These are phyloP conservation scores for Microbotryum lychnidis-dioicae DNA, from an alignment of 1,284 basidiomycete species.

Conservation along the genomic window DNA sequence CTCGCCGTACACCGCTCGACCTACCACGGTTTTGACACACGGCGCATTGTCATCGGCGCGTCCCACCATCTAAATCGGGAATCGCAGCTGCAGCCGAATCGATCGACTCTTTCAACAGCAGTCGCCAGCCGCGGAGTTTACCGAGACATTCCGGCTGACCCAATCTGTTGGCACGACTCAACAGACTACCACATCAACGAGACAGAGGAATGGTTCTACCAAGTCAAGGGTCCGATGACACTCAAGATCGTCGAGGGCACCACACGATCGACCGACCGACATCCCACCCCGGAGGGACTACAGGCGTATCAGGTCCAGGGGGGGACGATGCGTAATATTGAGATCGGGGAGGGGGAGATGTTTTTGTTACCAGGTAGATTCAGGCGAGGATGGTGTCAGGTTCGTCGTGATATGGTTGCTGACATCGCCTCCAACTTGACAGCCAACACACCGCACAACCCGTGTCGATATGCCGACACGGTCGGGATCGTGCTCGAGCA, in stretches of 20 bases:
- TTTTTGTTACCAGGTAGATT: constrained; percentile 75
- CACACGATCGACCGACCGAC: not conserved
- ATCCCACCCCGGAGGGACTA: constrained; percentile 15
- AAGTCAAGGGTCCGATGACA: constrained; percentile 54
- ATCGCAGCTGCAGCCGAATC: not conserved
- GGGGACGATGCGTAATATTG: constrained; percentile 75
- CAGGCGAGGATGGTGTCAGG: not conserved
- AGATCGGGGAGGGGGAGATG: constrained; percentile 91
- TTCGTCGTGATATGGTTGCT: not conserved
- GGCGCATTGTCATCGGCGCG: not conserved
- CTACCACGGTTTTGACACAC: no score
- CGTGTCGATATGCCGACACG: constrained; percentile 80
- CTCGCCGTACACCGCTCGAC: not conserved
- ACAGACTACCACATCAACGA: constrained; percentile 84
- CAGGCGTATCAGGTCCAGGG: constrained; percentile 63
- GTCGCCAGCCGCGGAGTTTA: no score
- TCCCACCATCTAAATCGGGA: not conserved
- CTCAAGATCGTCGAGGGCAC: constrained; percentile 33
- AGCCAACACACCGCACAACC: constrained; percentile 94
- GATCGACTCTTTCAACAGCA: no score
- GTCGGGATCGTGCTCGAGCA: constrained; percentile 92
- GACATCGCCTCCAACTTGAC: not conserved
- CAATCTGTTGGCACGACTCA: no score
- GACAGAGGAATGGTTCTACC: constrained; percentile 97
- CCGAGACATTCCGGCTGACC: not conserved